Conservation (phyloP, 129 eudicot species). For the Saussurea involucrata region DNA sequence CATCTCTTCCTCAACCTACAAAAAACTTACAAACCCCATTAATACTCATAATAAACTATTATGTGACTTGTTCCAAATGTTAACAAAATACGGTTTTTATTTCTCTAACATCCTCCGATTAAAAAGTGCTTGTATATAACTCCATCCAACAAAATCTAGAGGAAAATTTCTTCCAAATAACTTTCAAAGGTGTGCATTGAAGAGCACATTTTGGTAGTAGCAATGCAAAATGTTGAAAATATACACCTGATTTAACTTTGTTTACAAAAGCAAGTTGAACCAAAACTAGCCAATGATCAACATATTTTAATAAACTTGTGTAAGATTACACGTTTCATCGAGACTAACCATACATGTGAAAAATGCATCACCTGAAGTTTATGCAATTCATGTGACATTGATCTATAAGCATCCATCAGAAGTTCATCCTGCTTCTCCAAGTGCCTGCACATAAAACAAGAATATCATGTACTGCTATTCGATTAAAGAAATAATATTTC, state of each 20-base stretch:
- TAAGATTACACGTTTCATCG: background rate
- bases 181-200: too few relatives aligned
- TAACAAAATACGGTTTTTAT: too few relatives aligned
- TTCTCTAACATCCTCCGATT: too few relatives aligned
- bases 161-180: background rate
- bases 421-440: slow-evolving; percentile 86
- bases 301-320: too few relatives aligned
- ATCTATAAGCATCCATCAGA: slow-evolving; percentile 61
- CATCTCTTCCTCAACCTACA: slow-evolving; percentile 88
- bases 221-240: background rate
- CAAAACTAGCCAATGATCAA: background rate
- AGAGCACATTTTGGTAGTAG: too few relatives aligned
- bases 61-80: background rate
- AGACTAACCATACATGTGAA: background rate
- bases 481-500: background rate
- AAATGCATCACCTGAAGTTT: slow-evolving; percentile 54
- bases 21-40: background rate
- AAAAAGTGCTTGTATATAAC: background rate
- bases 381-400: slow-evolving; percentile 69
- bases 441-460: slow-evolving; percentile 44
- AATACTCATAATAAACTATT: background rate
- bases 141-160: background rate
- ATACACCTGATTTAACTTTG: background rate
- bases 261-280: background rate
- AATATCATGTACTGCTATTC: background rate